Conservation (phyloP, 2,329 filamentous ascomycete species). For the Mycosphaerella sp. region DNA sequence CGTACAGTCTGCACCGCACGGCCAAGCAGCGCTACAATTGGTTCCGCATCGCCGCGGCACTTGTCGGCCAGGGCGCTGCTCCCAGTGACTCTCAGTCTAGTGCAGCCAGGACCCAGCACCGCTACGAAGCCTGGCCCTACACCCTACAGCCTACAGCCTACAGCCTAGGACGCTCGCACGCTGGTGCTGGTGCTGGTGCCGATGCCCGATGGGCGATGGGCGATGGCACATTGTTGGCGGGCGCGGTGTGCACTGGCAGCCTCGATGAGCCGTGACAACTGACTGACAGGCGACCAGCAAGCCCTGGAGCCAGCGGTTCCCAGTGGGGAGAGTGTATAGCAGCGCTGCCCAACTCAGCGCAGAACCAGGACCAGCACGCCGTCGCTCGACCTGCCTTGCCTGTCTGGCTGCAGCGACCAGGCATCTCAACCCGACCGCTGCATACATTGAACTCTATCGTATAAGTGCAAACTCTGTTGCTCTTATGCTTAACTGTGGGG, state of each 20-base stretch:
- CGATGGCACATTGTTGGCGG: too few species aligned
- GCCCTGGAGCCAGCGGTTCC: slow-evolving; percentile 17
- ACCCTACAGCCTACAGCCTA: too few species aligned
- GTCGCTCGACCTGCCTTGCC: slow-evolving; percentile 13
- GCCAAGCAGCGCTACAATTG: too few species aligned
- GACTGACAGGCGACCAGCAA: background rate
- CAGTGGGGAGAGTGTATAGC: slow-evolving; percentile 11
- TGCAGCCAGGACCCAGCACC: slow-evolving; percentile 17
- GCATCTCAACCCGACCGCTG: slow-evolving; percentile 25
- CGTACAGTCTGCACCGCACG: too few species aligned
- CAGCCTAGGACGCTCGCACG: too few species aligned
- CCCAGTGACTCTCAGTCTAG: slow-evolving; percentile 18
- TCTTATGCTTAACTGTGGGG: slow-evolving; percentile 32
- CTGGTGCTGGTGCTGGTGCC: background rate
- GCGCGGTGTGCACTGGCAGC: too few species aligned
- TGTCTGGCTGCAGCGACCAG: slow-evolving; percentile 14
- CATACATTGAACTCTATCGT: slow-evolving; percentile 26
- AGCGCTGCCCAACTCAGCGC: slow-evolving; percentile 7
- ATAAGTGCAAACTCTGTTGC: slow-evolving; percentile 28
- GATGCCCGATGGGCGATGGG: background rate
- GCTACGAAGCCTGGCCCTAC: background rate
- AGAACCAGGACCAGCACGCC: slow-evolving; percentile 5
- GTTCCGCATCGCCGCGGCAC: slow-evolving; percentile 12
- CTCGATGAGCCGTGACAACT: too few species aligned
- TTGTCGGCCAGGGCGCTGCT: slow-evolving; percentile 13